These are phyloP conservation scores for Keqinozyma sinolaborantium DNA, from an alignment of 1,139 yeast species.

Conservation along the genomic window DNA sequence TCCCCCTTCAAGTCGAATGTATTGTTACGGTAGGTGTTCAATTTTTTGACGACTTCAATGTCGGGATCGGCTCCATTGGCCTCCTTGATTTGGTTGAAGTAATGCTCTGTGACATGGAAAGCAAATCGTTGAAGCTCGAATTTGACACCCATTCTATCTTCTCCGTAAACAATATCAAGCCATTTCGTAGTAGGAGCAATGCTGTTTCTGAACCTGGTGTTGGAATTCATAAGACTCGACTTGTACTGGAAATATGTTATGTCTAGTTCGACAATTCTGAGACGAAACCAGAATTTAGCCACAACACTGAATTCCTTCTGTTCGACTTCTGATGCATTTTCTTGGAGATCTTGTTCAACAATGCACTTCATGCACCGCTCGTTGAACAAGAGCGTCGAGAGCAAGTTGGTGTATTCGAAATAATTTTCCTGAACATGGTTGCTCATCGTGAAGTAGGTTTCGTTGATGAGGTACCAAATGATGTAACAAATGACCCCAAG, in stretches of 20 bases:
- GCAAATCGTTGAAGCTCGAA: conserved; percentile 12
- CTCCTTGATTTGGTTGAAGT: conserved; percentile 17
- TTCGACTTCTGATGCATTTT: conserved; percentile 4
- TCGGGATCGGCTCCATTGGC: background rate
- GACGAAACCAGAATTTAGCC: conserved; percentile 26
- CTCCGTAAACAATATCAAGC: conserved; percentile 15
- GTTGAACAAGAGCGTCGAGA: conserved; percentile 24
- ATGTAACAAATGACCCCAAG: conserved; percentile 24
- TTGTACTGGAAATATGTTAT: conserved; percentile 28
- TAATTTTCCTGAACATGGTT: conserved; percentile 23
- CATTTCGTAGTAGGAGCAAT: conserved; percentile 22
- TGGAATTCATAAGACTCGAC: conserved; percentile 27
- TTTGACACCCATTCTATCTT: conserved; percentile 8
- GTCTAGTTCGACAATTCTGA: conserved; percentile 27
- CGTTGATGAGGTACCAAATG: conserved; percentile 27
- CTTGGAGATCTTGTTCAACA: conserved; percentile 6
- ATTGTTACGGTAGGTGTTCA: background rate
- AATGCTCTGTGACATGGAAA: conserved; percentile 20
- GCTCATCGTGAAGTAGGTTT: conserved; percentile 19
- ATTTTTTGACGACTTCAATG: background rate
- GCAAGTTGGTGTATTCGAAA: conserved; percentile 28
- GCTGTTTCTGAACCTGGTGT: conserved; percentile 20
- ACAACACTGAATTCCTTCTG: conserved; percentile 16
- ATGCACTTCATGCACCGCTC: conserved; percentile 20
- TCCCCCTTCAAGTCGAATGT: background rate